Conservation (phyloP, 2,329 filamentous ascomycete species). For the Immersiporthe knoxdaviesiana region DNA sequence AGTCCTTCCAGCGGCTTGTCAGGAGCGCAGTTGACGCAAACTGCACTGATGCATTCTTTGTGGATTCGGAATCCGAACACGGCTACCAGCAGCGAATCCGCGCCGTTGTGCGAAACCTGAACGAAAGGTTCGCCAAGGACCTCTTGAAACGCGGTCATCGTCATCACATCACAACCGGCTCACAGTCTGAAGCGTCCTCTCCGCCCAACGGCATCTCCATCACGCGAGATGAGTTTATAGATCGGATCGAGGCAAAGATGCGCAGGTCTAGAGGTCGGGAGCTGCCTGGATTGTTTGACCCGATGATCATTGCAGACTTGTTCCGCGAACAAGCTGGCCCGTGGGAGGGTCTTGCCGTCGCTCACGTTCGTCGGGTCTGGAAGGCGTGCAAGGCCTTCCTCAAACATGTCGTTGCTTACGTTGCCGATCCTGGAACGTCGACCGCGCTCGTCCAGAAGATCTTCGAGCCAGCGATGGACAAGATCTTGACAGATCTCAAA, state of each 20-base stretch:
- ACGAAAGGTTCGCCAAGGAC: conserved; percentile 11
- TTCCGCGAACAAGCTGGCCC: conserved; percentile 24
- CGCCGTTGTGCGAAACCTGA: conserved; percentile 22
- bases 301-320: conserved; percentile 17
- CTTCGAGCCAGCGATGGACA: conserved; percentile 33
- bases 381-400: conserved; percentile 11
- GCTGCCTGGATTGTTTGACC: conserved; percentile 18
- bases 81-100: conserved; percentile 22
- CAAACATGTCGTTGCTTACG: neutral
- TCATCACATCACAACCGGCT: neutral
- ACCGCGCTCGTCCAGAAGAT: neutral
- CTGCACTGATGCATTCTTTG: conserved; percentile 35
- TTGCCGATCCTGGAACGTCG: neutral
- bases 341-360: conserved; percentile 3
- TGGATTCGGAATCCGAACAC: neutral
- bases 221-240: conserved; percentile 12
- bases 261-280: conserved; percentile 21
- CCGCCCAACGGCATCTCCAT: neutral
- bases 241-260: conserved; percentile 13
- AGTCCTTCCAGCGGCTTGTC: conserved; percentile 33
- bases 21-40: conserved; percentile 36
- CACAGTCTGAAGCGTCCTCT: neutral
- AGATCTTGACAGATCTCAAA: conserved; percentile 37
- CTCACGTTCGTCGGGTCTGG: conserved; percentile 8
- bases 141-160: conserved; percentile 8